phyloP scores from a whole-genome alignment of 148 eudicot genomes.

The Chenopodium suecicum region DNA sequence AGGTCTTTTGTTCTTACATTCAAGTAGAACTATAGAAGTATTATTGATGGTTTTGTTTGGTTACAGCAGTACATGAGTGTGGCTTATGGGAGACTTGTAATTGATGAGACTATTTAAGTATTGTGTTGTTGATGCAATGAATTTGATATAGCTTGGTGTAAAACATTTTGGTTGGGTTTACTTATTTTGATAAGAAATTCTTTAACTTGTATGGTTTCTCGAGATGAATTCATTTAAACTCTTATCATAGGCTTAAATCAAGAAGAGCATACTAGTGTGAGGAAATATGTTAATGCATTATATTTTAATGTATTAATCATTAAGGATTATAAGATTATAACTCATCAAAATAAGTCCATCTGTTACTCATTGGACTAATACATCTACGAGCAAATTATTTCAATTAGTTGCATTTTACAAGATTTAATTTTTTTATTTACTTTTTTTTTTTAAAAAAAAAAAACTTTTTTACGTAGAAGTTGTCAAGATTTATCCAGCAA shows the following conservation, averaged over 20 bases:
- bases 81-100: too few relatives aligned
- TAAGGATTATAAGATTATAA: background rate
- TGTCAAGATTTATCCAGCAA: background rate
- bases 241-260: background rate
- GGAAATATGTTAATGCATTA: background rate
- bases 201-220: background rate
- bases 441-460: too few relatives aligned
- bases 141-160: background rate
- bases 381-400: background rate
- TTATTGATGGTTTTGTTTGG: background rate
- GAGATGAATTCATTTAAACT: background rate
- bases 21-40: background rate
- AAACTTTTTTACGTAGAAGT: too few relatives aligned
- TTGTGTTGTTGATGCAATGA: background rate
- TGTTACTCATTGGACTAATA: background rate
- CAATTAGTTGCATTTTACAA: background rate
- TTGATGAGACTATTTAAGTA: background rate
- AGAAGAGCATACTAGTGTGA: background rate
- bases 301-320: background rate
- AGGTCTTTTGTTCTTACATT: slow-evolving; percentile 25
- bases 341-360: background rate
- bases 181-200: background rate
- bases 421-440: too few relatives aligned
- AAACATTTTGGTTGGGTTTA: background rate
- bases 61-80: background rate